Percentiles rank a stretch among this genome's conserved stretches.
Evolutionary conservation across 2,329 filamentous ascomycete genomes (phyloP).

Genomic region (Magnaporthiopsis incrustans): DNA sequence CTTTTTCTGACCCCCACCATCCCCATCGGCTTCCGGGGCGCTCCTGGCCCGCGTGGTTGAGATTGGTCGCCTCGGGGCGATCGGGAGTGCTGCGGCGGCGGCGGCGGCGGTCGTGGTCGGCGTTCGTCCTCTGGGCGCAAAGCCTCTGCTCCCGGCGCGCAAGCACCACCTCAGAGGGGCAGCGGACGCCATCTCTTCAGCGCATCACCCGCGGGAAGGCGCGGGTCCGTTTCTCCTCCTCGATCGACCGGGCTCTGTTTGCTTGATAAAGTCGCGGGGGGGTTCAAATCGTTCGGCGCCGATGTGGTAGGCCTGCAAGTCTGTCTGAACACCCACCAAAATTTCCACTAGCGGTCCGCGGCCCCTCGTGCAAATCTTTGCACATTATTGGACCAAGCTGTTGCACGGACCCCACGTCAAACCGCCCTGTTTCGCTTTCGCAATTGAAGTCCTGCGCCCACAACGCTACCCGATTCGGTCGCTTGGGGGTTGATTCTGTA

Average conservation of each 20-base stretch:
- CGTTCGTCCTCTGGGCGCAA: background rate
- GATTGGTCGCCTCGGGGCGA: background rate
- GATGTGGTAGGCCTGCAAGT: background rate
- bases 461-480: background rate
- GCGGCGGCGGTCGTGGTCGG: background rate
- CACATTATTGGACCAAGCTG: too few relatives aligned
- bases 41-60: background rate
- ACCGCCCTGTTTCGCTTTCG: background rate
- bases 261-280: background rate
- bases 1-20: conserved; percentile 7
- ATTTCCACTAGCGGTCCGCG: background rate
- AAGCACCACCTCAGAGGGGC: conserved; percentile 6
- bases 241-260: background rate
- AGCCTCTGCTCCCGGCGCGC: conserved; percentile 4
- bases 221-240: background rate
- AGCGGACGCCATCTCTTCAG: conserved; percentile 3
- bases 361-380: background rate
- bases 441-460: background rate
- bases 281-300: background rate
- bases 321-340: background rate
- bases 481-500: background rate
- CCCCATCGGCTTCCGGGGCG: conserved; percentile 11
- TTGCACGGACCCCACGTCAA: background rate
- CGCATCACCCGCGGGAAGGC: background rate
- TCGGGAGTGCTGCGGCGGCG: background rate